Evolutionary conservation across 331 rosid genomes (phyloP), one percentile per base, ranked within the genome.

Genomic region (Dryas integrifolia): DNA sequence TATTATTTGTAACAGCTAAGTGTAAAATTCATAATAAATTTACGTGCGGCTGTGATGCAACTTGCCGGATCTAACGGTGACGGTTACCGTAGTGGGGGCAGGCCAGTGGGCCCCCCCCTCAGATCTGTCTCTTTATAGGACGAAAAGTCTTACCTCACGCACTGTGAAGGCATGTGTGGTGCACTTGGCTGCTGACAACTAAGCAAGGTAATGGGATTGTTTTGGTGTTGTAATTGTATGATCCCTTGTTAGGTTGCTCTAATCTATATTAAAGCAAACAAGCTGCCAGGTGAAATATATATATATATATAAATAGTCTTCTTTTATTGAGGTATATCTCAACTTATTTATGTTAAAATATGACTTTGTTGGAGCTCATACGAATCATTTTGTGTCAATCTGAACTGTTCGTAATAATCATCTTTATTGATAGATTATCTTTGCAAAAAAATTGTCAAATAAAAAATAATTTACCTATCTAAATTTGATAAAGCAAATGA

Each of bases 31-130:
- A 38, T 64, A 68, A 73, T 80, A 4, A 72, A 84, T 81, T 59
- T 80, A 65, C 82, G 80, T 74, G 89, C 85, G 96, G 89, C 80
- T 79, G 24, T 7, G 98, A 88, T 87, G 83, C 84, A 82, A 44
- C 76, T 51, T 79, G 57, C 85, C 83, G 87, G 86, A 93, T 90
- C 96, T 57, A 73, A 83, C 83, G 97, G 96, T 87, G 75, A 7
- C 58, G 73, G 96, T 87, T 86, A 69, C 85, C 81, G 63, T 68
- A 61, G 84, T 68, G 85, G 89, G 86, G 86, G 82, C 82, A 90
- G 9, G 77, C 50, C 7, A 5, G 9, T 74, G 83, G 92, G 80
- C 69, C 87, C 89, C 81, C 81, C 58, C 30, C 65, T 49, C n/a
- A 83, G 83, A 87, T 87, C 89, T 84, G 96, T 81, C 96, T 82